These are phyloP conservation scores for Veloboletus limbatus DNA, from an alignment of 1,284 basidiomycete genomes.

Conservation along the genomic window DNA sequence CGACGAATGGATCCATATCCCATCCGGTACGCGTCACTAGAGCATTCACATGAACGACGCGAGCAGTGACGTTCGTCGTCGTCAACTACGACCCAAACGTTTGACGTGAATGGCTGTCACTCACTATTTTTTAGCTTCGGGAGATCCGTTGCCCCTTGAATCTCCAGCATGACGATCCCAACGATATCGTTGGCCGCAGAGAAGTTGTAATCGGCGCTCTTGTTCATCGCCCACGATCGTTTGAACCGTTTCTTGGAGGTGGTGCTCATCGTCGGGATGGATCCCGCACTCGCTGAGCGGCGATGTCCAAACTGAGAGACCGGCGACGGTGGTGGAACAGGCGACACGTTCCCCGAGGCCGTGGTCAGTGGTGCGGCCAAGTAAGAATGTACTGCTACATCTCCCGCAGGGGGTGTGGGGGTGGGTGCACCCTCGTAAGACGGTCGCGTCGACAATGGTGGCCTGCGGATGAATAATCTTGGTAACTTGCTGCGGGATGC, in stretches of 20 bases:
- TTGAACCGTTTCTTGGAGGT: constrained; percentile 31
- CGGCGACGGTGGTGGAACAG: constrained; percentile 15
- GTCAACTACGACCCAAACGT: constrained; percentile 10
- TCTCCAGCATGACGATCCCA: constrained; percentile 89
- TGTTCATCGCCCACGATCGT: constrained; percentile 26
- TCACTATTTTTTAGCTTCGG: constrained; percentile 84
- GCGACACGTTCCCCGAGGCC: constrained; percentile 10
- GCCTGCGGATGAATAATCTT: constrained; percentile 39
- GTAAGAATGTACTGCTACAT: constrained; percentile 13
- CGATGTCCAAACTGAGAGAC: constrained; percentile 28
- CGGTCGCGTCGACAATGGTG: constrained; percentile 30
- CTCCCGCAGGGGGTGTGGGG: constrained; percentile 3
- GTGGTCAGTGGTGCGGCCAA: constrained; percentile 7
- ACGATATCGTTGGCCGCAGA: constrained; percentile 75
- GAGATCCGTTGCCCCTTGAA: constrained; percentile 72
- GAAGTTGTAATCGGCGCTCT: constrained; percentile 60
- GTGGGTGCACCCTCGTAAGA: constrained; percentile 28
- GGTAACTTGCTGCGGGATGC: constrained; percentile 32
- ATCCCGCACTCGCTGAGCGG: constrained; percentile 32
- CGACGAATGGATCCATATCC: constrained; percentile 98
- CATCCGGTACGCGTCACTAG: constrained; percentile 80
- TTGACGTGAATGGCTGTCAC: constrained; percentile 32
- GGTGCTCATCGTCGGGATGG: constrained; percentile 25
- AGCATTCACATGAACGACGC: not conserved
- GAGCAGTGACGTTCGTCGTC: not conserved